A percentile compares a stretch with the other conserved stretches of the same genome.
Evolutionary conservation across 2,329 filamentous ascomycete species (phyloP).

Genomic region (Scytalidium sp.): DNA sequence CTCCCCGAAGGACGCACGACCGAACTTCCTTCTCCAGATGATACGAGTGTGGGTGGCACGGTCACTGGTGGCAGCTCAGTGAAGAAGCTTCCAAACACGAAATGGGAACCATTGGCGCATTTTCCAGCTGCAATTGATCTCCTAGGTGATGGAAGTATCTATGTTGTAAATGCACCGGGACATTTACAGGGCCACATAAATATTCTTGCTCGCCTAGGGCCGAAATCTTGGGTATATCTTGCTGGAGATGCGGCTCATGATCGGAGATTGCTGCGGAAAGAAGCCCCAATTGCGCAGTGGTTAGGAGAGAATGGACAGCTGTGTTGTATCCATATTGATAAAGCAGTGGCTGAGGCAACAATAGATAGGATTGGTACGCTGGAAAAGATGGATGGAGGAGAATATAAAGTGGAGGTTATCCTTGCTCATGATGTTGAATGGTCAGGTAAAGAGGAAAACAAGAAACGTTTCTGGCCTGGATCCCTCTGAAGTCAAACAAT

Average conservation of each 20-base stretch:
- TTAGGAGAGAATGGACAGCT: slow-evolving; percentile 39
- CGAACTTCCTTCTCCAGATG: not conserved
- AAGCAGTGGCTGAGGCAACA: slow-evolving; percentile 33
- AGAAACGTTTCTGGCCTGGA: slow-evolving; percentile 24
- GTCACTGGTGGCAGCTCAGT: slow-evolving; percentile 4
- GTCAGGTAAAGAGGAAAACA: slow-evolving; percentile 37
- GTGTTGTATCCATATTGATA: slow-evolving; percentile 42
- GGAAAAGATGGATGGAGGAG: slow-evolving; percentile 31
- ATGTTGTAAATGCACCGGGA: slow-evolving; percentile 45
- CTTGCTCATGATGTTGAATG: slow-evolving; percentile 48
- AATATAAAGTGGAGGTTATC: slow-evolving; percentile 42
- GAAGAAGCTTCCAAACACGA: slow-evolving; percentile 19
- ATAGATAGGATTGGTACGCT: slow-evolving; percentile 37
- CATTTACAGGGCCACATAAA: slow-evolving; percentile 51
- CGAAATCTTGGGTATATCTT: slow-evolving; percentile 43
- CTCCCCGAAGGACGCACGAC: not conserved
- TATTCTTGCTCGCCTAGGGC: slow-evolving; percentile 38
- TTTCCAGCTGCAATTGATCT: slow-evolving; percentile 45
- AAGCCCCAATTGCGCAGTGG: slow-evolving; percentile 49
- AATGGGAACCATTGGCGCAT: slow-evolving; percentile 40
- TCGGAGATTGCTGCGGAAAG: slow-evolving; percentile 44
- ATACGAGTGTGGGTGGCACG: not conserved
- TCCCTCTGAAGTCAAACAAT: too few species aligned
- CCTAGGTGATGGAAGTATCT: slow-evolving; percentile 41
- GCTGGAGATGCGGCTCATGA: slow-evolving; percentile 54